Evolutionary conservation across 805 yeast genomes (phyloP).

Genomic region (Barnettozyma pratensis): DNA sequence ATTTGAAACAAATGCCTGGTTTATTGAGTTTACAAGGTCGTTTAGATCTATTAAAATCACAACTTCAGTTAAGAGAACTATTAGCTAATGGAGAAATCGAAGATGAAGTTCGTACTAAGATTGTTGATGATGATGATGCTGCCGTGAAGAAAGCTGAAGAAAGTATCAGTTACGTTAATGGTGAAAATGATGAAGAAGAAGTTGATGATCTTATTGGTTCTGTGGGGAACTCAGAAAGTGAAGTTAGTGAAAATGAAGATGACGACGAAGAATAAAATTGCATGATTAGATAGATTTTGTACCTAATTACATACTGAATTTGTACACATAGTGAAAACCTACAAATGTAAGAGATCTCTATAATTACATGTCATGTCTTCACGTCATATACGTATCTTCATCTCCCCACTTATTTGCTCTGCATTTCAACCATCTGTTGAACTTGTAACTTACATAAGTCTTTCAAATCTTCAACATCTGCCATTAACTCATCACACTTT

Average conservation of each 20-base stretch:
- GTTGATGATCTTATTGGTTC: conserved; percentile 25
- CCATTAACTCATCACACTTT: conserved; percentile 73
- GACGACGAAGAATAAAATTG: conserved; percentile 1
- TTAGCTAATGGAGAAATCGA: conserved; percentile 34
- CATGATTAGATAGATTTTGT: neutral
- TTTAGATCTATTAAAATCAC: conserved; percentile 69
- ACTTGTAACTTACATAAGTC: conserved; percentile 80
- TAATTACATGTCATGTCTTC: no score
- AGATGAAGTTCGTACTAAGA: conserved; percentile 12
- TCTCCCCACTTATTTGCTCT: conserved; percentile 24
- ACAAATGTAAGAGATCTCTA: no score
- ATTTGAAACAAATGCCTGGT: conserved; percentile 55
- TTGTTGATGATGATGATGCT: neutral
- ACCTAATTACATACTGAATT: neutral
- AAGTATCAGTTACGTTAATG: conserved; percentile 32
- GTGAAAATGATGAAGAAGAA: conserved; percentile 41
- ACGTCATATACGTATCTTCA: no score
- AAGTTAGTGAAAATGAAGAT: conserved; percentile 28
- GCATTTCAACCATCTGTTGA: conserved; percentile 74
- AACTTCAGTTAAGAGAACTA: conserved; percentile 62
- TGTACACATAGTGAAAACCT: no score
- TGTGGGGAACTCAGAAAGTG: conserved; percentile 20
- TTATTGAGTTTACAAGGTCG: conserved; percentile 83
- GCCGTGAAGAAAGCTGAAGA: conserved; percentile 27
- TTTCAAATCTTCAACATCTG: conserved; percentile 86